Evolutionary conservation across 805 yeast genomes (phyloP).

Genomic region (Myxozyma vanderwaltii): DNA sequence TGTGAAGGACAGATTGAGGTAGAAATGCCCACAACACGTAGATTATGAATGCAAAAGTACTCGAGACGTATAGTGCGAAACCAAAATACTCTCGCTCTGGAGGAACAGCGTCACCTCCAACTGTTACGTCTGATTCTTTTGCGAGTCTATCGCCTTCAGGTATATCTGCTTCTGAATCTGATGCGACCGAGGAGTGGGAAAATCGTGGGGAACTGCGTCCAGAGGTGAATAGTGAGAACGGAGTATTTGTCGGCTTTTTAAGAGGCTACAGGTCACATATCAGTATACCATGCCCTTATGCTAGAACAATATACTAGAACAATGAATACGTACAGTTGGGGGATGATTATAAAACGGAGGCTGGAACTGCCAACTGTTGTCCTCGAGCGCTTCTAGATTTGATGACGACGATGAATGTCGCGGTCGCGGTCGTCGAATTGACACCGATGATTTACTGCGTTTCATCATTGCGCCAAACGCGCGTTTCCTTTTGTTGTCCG

Average conservation of each 20-base stretch:
- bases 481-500: not conserved
- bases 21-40: slow-evolving; percentile 75
- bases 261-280: slow-evolving; percentile 15
- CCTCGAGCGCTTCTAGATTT: slow-evolving; percentile 17
- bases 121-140: slow-evolving; percentile 44
- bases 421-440: slow-evolving; percentile 27
- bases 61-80: slow-evolving; percentile 75
- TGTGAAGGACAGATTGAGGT: slow-evolving; percentile 60
- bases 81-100: slow-evolving; percentile 73
- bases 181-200: slow-evolving; percentile 7
- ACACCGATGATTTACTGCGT: slow-evolving; percentile 30
- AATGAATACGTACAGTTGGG: slow-evolving; percentile 24
- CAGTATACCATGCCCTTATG: too few species aligned
- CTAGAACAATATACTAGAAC: too few species aligned
- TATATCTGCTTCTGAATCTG: slow-evolving; percentile 36
- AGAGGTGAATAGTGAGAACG: slow-evolving; percentile 32
- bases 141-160: slow-evolving; percentile 42
- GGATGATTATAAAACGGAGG: slow-evolving; percentile 38
- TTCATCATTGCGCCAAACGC: slow-evolving; percentile 23
- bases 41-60: slow-evolving; percentile 55
- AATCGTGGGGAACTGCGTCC: slow-evolving; percentile 31
- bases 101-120: slow-evolving; percentile 45
- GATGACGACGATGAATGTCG: slow-evolving; percentile 15
- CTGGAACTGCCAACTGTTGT: slow-evolving; percentile 33
- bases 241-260: slow-evolving; percentile 20